Conservation (phyloP, 1,139 yeast genomes). For the Sugiyamaella xylanicola region DNA sequence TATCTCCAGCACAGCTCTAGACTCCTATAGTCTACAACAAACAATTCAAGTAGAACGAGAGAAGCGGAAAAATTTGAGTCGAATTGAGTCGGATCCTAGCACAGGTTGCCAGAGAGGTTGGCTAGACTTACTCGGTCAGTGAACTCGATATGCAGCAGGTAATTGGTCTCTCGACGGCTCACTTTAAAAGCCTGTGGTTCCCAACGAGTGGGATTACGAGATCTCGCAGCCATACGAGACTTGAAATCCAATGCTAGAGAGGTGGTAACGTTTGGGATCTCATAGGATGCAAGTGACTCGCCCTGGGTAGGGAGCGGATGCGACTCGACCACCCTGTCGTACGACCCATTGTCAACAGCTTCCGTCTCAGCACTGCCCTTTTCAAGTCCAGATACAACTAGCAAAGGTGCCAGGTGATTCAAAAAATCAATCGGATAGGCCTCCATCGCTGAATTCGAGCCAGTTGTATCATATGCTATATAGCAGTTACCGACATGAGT, state of each 20-base stretch:
- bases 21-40: no score
- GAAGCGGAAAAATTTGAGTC: no score
- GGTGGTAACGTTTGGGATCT: slow-evolving; percentile 19
- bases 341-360: slow-evolving; percentile 8
- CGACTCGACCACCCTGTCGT: slow-evolving; percentile 14
- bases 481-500: no score
- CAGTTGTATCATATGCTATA: no score
- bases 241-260: slow-evolving; percentile 27
- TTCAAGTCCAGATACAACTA: slow-evolving; percentile 37
- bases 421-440: slow-evolving; percentile 31
- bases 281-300: slow-evolving; percentile 28
- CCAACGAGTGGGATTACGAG: slow-evolving; percentile 27
- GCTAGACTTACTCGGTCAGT: slow-evolving; percentile 23
- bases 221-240: slow-evolving; percentile 28
- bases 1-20: no score
- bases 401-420: slow-evolving; percentile 35
- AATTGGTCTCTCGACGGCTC: slow-evolving; percentile 25
- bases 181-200: slow-evolving; percentile 31
- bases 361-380: slow-evolving; percentile 11
- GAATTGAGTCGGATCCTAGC: no score
- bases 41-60: no score
- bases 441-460: slow-evolving; percentile 25
- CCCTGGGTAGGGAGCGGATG: slow-evolving; percentile 31
- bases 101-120: no score
- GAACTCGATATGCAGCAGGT: slow-evolving; percentile 34